Conservation (phyloP, 345 rosid genomes). For the Melaleuca quinquenervia region DNA sequence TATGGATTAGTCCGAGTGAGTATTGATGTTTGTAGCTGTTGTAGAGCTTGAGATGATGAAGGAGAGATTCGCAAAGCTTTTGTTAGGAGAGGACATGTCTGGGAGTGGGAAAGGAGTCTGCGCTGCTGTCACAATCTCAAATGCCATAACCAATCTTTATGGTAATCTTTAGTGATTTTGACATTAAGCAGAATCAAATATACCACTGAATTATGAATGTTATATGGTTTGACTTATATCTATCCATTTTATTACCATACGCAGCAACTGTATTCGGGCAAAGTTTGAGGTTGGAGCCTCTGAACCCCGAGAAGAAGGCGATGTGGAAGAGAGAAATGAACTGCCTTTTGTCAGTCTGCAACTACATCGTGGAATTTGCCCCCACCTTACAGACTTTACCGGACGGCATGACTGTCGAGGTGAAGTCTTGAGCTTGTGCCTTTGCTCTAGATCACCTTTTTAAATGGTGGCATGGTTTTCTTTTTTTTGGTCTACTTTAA, state of each 20-base stretch:
- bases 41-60: conserved; percentile 72
- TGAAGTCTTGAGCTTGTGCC: conserved; percentile 4
- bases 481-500: neutral
- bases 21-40: neutral
- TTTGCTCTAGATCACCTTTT: neutral
- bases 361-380: conserved; percentile 67
- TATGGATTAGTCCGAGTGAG: neutral
- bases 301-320: conserved; percentile 69
- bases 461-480: neutral
- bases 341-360: conserved; percentile 76
- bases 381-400: conserved; percentile 46
- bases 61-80: conserved; percentile 83
- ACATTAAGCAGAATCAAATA: neutral
- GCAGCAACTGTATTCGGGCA: conserved; percentile 94
- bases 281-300: conserved; percentile 63
- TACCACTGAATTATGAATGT: neutral
- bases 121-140: conserved; percentile 80
- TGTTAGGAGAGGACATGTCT: conserved; percentile 98
- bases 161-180: conserved; percentile 26
- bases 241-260: neutral
- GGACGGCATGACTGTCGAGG: conserved; percentile 64
- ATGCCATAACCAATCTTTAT: conserved; percentile 84
- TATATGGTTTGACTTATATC: neutral
- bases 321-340: conserved; percentile 91
- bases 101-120: conserved; percentile 93